phyloP scores from a whole-genome alignment of 192 early-diverging fungal species.

The Backusella circina region DNA sequence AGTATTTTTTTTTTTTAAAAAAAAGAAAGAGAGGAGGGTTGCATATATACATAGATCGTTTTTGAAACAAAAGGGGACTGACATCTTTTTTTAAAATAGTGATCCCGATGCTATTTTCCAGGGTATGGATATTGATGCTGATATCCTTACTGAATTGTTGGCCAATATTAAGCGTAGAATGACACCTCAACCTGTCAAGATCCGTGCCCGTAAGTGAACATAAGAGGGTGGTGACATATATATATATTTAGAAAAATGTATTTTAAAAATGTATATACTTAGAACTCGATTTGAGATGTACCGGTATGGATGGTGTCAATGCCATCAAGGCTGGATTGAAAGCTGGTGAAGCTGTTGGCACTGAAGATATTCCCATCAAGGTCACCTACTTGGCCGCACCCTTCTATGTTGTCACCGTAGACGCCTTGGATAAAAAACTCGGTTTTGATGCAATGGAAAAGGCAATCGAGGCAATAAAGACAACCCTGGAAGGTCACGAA shows the following conservation, averaged over 20 bases:
- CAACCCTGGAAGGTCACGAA: slow-evolving; percentile 65
- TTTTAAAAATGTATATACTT: no score
- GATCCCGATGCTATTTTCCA: slow-evolving; percentile 86
- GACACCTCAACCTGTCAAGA: slow-evolving; percentile 94
- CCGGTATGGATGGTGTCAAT: slow-evolving; percentile 92
- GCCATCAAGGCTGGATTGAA: slow-evolving; percentile 88
- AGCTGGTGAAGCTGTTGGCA: slow-evolving; percentile 82
- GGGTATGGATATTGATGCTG: slow-evolving; percentile 61
- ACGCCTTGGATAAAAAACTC: slow-evolving; percentile 75
- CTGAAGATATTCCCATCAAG: slow-evolving; percentile 75
- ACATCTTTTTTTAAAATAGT: slow-evolving; percentile 34
- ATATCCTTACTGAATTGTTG: slow-evolving; percentile 71
- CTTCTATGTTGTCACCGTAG: slow-evolving; percentile 88
- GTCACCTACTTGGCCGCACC: slow-evolving; percentile 92
- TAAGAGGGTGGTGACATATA: neutral
- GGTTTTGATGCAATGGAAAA: slow-evolving; percentile 89
- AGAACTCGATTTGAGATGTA: slow-evolving; percentile 94
- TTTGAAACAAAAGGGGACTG: neutral
- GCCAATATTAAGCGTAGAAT: slow-evolving; percentile 84
- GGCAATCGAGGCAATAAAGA: slow-evolving; percentile 79
- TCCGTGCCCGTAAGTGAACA: slow-evolving; percentile 68
- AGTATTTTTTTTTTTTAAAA: slow-evolving; percentile 20
- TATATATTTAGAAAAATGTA: no score
- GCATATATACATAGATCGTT: no score
- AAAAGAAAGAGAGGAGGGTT: neutral